Percentiles rank a stretch among this genome's conserved stretches.
These are phyloP conservation scores for Tolypocladium ophioglossoides DNA, from an alignment of 2,329 filamentous ascomycete genomes.

Conservation along the genomic window DNA sequence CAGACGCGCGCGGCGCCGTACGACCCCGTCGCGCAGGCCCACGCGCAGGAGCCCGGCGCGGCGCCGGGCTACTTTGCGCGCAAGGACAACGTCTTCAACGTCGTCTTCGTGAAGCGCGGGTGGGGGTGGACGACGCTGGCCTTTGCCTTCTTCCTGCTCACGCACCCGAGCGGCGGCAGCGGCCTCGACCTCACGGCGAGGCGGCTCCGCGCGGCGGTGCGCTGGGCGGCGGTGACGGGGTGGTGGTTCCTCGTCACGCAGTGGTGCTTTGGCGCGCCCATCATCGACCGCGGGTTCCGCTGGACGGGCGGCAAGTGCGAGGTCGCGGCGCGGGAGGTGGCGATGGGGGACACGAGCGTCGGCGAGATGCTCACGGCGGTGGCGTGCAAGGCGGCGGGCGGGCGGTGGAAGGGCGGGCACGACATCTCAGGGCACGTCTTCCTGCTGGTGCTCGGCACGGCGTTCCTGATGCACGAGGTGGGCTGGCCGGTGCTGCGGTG, in stretches of 20 bases:
- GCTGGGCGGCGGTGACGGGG: constrained; percentile 62
- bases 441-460: constrained; percentile 73
- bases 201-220: constrained; percentile 45
- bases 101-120: constrained; percentile 87
- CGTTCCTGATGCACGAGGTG: constrained; percentile 73
- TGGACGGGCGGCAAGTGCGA: constrained; percentile 81
- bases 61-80: constrained; percentile 84
- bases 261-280: constrained; percentile 87
- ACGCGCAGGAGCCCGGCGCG: constrained; percentile 39
- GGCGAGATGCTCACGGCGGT: constrained; percentile 55
- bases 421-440: constrained; percentile 96
- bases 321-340: constrained; percentile 36
- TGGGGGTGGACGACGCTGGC: constrained; percentile 84
- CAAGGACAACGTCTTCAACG: constrained; percentile 87
- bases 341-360: constrained; percentile 34
- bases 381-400: constrained; percentile 74
- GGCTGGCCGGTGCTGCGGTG: constrained; percentile 43
- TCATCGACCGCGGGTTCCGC: constrained; percentile 86
- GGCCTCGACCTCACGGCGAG: constrained; percentile 15
- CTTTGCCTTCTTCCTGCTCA: constrained; percentile 58
- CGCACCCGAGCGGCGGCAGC: constrained; percentile 46
- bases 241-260: constrained; percentile 87
- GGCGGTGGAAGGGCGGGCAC: constrained; percentile 84
- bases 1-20: constrained; percentile 54
- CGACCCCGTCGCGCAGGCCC: constrained; percentile 51